Percentiles rank a stretch among this genome's conserved stretches.
Conservation (phyloP, 106 monocot species). For the Alisma plantagoaquatica region DNA sequence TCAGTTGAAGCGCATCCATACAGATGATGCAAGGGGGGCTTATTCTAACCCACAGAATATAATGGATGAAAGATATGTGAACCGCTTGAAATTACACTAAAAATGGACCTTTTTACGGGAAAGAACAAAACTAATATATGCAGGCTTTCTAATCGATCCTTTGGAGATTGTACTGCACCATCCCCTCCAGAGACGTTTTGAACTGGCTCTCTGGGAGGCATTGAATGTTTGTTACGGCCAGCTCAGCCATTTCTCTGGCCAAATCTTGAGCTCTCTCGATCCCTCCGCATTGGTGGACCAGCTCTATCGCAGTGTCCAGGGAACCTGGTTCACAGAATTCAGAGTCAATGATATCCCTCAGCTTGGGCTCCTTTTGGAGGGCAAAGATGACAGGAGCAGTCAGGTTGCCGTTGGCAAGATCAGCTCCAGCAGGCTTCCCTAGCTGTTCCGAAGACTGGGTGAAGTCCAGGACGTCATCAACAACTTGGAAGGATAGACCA, state of each 20-base stretch:
- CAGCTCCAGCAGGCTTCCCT: slow-evolving; percentile 75
- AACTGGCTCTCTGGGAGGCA: slow-evolving; percentile 68
- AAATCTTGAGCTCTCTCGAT: slow-evolving; percentile 56
- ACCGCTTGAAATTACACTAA: too few relatives aligned
- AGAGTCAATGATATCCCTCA: slow-evolving; percentile 79
- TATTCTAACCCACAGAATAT: too few relatives aligned
- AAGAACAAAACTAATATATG: too few relatives aligned
- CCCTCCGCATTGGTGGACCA: slow-evolving; percentile 52
- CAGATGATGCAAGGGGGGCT: too few relatives aligned
- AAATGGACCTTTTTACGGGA: too few relatives aligned
- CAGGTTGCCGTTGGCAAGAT: slow-evolving; percentile 80
- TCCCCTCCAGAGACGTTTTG: slow-evolving; percentile 56
- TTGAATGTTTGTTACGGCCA: slow-evolving; percentile 59
- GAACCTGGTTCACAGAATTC: slow-evolving; percentile 72
- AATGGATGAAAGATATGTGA: too few relatives aligned
- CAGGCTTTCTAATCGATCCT: slow-evolving; percentile 63
- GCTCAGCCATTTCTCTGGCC: slow-evolving; percentile 61
- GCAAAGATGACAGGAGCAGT: slow-evolving; percentile 98
- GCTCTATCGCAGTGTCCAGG: slow-evolving; percentile 53
- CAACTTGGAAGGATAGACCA: slow-evolving; percentile 89
- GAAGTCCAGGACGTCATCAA: slow-evolving; percentile 92
- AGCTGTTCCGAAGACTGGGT: slow-evolving; percentile 88
- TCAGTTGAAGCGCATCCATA: too few relatives aligned
- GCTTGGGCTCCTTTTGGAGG: slow-evolving; percentile 45
- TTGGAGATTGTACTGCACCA: slow-evolving; percentile 82